Evolutionary conservation across 1,284 basidiomycete species (phyloP).

Genomic region (Rhodotorula sp.): DNA sequence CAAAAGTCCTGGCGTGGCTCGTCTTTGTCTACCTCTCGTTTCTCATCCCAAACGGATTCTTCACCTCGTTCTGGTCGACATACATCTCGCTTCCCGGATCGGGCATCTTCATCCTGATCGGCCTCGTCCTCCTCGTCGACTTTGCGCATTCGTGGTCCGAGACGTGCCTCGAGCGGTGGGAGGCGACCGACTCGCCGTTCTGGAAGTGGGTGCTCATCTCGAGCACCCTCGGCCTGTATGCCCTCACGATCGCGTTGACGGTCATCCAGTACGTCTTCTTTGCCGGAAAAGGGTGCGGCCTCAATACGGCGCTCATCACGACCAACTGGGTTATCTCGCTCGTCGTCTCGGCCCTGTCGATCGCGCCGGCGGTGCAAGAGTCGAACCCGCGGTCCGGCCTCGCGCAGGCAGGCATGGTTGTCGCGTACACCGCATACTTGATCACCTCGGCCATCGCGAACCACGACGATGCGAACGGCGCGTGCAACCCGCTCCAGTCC

Average conservation of each 20-base stretch:
- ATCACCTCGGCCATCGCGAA: slow-evolving; percentile 92
- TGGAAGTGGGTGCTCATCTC: slow-evolving; percentile 97
- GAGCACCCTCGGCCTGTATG: slow-evolving; percentile 87
- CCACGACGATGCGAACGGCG: slow-evolving; percentile 65
- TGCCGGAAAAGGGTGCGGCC: slow-evolving; percentile 75
- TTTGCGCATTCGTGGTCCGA: slow-evolving; percentile 99
- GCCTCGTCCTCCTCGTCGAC: slow-evolving; percentile 94
- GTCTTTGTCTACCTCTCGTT: slow-evolving; percentile 76
- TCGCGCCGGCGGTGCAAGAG: slow-evolving; percentile 86
- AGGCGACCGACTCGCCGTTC: slow-evolving; percentile 66
- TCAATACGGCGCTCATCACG: slow-evolving; percentile 94
- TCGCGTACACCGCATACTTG: slow-evolving; percentile 95
- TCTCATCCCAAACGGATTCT: slow-evolving; percentile 90
- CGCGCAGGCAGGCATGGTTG: slow-evolving; percentile 94
- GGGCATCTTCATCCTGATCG: slow-evolving; percentile 87
- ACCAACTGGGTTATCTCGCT: slow-evolving; percentile 83
- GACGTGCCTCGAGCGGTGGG: slow-evolving; percentile 90
- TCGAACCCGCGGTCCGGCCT: slow-evolving; percentile 91
- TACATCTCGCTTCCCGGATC: slow-evolving; percentile 78
- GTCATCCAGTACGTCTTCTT: slow-evolving; percentile 90
- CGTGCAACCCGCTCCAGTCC: slow-evolving; percentile 82
- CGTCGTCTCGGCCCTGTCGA: slow-evolving; percentile 75
- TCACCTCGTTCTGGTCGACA: slow-evolving; percentile 90
- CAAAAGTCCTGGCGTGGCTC: slow-evolving; percentile 85
- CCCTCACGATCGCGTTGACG: slow-evolving; percentile 76